Evolutionary conservation across 177 flowering plant genomes (phyloP).

Genomic region (Vitis hybrid): DNA sequence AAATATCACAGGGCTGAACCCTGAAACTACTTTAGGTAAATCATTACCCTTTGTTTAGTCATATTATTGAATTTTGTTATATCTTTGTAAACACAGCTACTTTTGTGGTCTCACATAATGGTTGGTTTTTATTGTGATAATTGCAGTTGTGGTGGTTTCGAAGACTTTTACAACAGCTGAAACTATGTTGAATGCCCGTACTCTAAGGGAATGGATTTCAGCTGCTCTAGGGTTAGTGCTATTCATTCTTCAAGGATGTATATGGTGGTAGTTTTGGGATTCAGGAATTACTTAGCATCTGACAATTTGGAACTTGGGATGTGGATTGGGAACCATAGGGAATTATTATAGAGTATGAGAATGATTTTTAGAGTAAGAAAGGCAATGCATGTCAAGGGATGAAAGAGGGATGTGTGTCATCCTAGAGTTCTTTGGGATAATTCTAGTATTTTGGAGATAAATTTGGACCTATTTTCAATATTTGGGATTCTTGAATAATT

Average conservation of each 20-base stretch:
- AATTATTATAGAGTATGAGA: too few relatives aligned
- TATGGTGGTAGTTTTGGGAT: background rate
- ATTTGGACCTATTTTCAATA: too few relatives aligned
- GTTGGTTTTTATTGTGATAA: constrained; percentile 12
- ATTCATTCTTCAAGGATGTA: background rate
- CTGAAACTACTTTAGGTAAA: constrained; percentile 93
- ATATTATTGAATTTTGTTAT: background rate
- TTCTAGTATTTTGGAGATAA: background rate
- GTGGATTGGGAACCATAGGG: too few relatives aligned
- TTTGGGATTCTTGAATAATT: too few relatives aligned
- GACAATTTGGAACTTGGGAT: background rate
- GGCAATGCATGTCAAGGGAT: too few relatives aligned
- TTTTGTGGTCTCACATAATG: constrained; percentile 9
- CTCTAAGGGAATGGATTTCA: constrained; percentile 91
- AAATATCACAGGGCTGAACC: constrained; percentile 74
- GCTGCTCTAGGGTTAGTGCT: constrained; percentile 78
- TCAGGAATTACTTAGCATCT: background rate
- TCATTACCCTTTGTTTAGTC: background rate
- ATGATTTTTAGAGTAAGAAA: too few relatives aligned
- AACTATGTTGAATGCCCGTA: constrained; percentile 98
- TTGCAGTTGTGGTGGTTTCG: constrained; percentile 92
- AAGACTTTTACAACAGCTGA: constrained; percentile 99
- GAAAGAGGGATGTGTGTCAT: background rate
- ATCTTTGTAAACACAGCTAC: background rate
- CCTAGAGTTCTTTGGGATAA: background rate